A percentile compares a stretch with the other conserved stretches of the same genome.
phyloP scores from a whole-genome alignment of 768 basidiomycete genomes.

The Hortiboletus flavorubellus region DNA sequence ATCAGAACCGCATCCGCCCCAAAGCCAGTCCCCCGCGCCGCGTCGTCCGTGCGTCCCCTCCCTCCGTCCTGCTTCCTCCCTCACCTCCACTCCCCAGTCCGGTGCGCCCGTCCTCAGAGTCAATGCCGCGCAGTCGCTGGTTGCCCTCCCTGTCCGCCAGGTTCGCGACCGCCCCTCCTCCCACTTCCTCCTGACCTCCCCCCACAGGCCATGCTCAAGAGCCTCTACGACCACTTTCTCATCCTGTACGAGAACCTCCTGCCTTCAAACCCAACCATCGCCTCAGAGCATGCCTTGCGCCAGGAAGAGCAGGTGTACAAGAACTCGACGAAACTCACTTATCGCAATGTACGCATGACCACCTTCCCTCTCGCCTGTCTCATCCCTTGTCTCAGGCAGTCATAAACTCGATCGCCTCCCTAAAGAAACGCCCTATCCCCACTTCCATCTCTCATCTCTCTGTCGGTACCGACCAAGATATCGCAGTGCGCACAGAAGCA shows the following conservation, averaged over 20 bases:
- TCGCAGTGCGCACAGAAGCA: constrained; percentile 52
- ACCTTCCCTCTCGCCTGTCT: constrained; percentile 2
- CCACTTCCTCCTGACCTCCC: neutral
- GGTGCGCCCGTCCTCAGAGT: constrained; percentile 65
- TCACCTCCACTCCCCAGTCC: constrained; percentile 33
- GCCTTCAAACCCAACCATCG: constrained; percentile 53
- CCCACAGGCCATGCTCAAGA: constrained; percentile 66
- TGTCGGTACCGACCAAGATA: constrained; percentile 71
- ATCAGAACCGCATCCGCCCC: constrained; percentile 48
- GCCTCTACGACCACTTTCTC: constrained; percentile 67
- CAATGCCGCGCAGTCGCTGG: constrained; percentile 64
- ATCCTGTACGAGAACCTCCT: constrained; percentile 61
- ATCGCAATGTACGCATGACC: constrained; percentile 65
- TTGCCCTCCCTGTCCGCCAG: constrained; percentile 74
- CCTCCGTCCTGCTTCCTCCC: neutral
- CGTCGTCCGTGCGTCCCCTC: constrained; percentile 24
- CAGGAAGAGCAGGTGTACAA: constrained; percentile 82
- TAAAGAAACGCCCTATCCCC: constrained; percentile 56
- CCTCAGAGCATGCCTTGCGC: constrained; percentile 72
- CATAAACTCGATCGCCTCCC: constrained; percentile 46
- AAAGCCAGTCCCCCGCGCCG: constrained; percentile 41
- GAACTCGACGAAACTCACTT: constrained; percentile 72
- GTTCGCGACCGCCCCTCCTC: constrained; percentile 32
- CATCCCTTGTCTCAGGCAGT: constrained; percentile 39
- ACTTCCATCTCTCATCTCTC: constrained; percentile 60